A percentile compares a stretch with the other conserved stretches of the same genome.
Conservation (phyloP, 345 rosid genomes). For the Salix caprea region DNA sequence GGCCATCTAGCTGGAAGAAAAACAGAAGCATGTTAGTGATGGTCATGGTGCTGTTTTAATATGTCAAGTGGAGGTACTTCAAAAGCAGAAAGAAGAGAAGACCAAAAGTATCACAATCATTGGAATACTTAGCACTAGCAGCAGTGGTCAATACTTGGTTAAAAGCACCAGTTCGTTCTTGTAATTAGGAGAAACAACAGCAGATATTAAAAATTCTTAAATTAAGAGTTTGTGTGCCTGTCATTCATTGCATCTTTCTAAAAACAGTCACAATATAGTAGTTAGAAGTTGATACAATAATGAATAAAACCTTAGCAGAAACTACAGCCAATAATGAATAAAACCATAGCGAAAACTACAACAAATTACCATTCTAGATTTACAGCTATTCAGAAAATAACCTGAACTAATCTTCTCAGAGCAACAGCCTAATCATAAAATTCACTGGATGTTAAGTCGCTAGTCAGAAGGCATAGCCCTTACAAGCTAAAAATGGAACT, state of each 20-base stretch:
- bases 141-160: neutral
- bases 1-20: constrained; percentile 95
- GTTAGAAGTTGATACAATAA: neutral
- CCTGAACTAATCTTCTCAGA: neutral
- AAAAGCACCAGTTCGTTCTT: neutral
- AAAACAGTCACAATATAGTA: neutral
- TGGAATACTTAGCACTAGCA: neutral
- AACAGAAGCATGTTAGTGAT: constrained; percentile 5
- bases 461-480: neutral
- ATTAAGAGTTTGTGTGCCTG: neutral
- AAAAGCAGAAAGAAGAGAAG: neutral
- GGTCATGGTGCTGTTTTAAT: neutral
- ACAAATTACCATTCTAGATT: neutral
- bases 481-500: neutral
- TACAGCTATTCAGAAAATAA: neutral
- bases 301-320: neutral
- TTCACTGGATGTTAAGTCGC: neutral
- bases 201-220: neutral
- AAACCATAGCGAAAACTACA: neutral
- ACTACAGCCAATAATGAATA: neutral
- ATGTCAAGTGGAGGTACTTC: neutral
- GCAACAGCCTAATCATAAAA: neutral
- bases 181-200: neutral
- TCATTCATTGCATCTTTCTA: neutral
- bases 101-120: neutral